Conservation (phyloP, 352 stramenopile species). For the Globisporangium camurandrum region DNA sequence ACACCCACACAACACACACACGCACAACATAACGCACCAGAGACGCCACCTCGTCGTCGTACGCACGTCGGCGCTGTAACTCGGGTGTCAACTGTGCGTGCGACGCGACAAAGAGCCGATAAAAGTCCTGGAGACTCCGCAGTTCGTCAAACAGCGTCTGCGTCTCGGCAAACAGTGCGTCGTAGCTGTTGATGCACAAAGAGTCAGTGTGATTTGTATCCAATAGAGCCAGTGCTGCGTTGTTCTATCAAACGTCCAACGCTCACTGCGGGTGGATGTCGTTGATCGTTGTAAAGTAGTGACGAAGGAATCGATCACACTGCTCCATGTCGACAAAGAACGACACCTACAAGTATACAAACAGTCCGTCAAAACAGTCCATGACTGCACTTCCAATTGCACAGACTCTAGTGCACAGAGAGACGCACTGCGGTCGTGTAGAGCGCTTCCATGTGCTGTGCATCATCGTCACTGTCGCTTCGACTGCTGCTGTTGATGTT, state of each 20-base stretch:
- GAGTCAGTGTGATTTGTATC: neutral
- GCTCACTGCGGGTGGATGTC: conserved; percentile 68
- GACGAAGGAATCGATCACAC: conserved; percentile 67
- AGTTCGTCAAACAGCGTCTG: conserved; percentile 77
- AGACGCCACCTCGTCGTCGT: conserved; percentile 31
- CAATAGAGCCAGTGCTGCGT: no score
- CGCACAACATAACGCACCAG: no score
- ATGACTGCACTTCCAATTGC: no score
- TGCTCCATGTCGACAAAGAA: conserved; percentile 88
- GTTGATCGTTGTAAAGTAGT: conserved; percentile 82
- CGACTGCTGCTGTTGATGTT: neutral
- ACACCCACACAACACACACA: no score
- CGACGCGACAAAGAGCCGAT: conserved; percentile 66
- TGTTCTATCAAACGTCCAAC: neutral
- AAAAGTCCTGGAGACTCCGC: conserved; percentile 71
- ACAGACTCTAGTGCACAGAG: no score
- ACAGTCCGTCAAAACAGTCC: neutral
- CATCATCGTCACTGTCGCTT: conserved; percentile 2
- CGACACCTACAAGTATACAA: conserved; percentile 26
- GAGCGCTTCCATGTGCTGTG: conserved; percentile 9
- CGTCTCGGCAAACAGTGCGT: conserved; percentile 52
- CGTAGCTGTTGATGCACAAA: conserved; percentile 33
- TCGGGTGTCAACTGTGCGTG: conserved; percentile 53
- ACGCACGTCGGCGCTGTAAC: conserved; percentile 43
- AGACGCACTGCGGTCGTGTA: conserved; percentile 13